Evolutionary conservation across 345 rosid genomes (phyloP).

Genomic region (Citrus unshiu): DNA sequence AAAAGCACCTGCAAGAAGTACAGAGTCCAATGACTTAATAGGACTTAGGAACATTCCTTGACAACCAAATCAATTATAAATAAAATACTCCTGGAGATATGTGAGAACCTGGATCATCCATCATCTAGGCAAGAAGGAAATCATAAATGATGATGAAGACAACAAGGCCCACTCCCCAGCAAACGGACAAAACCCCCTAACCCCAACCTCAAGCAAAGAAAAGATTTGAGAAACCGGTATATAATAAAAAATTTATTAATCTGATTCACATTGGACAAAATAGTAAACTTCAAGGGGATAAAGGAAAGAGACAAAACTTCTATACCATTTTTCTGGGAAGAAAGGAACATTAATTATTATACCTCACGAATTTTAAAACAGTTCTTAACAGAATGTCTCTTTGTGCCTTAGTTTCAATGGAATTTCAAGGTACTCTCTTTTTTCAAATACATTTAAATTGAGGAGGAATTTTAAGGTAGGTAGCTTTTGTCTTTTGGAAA

Average conservation of each 20-base stretch:
- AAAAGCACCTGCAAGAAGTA: conserved; percentile 73
- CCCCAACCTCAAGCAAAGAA: no score
- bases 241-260: background rate
- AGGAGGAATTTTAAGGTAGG: no score
- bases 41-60: background rate
- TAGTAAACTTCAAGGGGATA: background rate
- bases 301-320: background rate
- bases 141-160: background rate
- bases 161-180: background rate
- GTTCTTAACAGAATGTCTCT: background rate
- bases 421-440: no score
- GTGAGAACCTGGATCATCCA: background rate
- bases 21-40: conserved; percentile 10
- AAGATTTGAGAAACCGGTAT: no score
- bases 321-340: background rate
- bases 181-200: background rate
- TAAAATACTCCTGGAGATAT: background rate
- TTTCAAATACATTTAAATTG: no score
- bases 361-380: background rate
- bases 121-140: background rate
- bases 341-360: background rate
- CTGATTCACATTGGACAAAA: background rate
- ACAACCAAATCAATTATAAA: background rate
- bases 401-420: no score
- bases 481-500: no score